A percentile compares a stretch with the other conserved stretches of the same genome.
phyloP scores from a whole-genome alignment of 202 grass and related monocot genomes.

The Hordeum pubiflorum region DNA sequence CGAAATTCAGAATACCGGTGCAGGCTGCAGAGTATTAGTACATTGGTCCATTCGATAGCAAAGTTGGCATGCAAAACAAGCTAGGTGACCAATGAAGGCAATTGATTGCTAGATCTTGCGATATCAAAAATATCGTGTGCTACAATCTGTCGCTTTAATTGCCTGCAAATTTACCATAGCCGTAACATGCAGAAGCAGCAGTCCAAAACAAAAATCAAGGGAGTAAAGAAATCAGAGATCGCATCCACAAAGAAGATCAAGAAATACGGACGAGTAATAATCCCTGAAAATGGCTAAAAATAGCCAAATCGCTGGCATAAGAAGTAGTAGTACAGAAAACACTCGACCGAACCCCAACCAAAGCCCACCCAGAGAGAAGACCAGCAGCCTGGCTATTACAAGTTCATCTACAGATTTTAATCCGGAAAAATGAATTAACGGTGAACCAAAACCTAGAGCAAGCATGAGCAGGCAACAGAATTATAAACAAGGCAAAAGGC shows the following conservation, averaged over 20 bases:
- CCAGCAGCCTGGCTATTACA: background rate
- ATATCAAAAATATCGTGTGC: background rate
- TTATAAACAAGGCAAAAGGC: background rate
- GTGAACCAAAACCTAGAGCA: background rate
- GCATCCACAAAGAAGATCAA: constrained; percentile 18
- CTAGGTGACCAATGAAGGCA: background rate
- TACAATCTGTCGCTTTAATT: background rate
- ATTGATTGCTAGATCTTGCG: background rate
- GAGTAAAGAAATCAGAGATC: background rate
- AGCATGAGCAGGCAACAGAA: background rate
- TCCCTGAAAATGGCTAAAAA: background rate
- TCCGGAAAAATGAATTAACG: background rate
- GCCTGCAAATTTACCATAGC: background rate
- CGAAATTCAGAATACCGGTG: background rate
- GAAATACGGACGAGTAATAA: background rate
- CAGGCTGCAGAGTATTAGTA: background rate
- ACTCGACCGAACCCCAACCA: background rate
- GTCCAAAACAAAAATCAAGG: background rate
- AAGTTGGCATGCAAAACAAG: background rate
- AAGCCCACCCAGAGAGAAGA: background rate
- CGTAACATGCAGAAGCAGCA: background rate
- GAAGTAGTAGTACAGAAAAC: background rate
- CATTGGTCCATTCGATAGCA: constrained; percentile 8
- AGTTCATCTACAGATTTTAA: background rate
- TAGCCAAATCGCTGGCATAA: background rate